Evolutionary conservation across 257 asterid species (phyloP), one percentile per base, ranked within the genome.

Genomic region (Gentiana dahurica): DNA sequence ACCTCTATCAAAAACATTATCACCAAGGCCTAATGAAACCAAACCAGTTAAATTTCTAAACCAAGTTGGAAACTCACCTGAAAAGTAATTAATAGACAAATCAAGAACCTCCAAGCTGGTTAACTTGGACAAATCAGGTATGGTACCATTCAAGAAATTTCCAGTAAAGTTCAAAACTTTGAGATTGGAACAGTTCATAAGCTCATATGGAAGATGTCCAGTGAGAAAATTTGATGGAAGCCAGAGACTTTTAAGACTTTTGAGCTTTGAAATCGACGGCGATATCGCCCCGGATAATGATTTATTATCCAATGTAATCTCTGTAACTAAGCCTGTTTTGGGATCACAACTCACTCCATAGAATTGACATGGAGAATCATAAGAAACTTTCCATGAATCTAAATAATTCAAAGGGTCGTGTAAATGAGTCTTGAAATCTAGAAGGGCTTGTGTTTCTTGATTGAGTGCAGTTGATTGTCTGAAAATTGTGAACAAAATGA

Each of bases 41-140:
- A 91, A 69, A 10, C 75, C 59, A 0, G 85, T 83, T 70, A 85
- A 68, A 62, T 77, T 81, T 49, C 82, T 86, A 15, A 81, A 78
- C 96, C 96, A 87, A 12, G 68, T 13, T 45, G 98, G 98, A 55
- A 91, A 85, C 0, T 64, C 49, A 61, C 98, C 98, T 0, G 88
- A 81, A 49, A 91, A 85, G 38, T 73, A 71, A 67, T 91, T 91
- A 39, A 76, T 70, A 0, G 95, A 85, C 69, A 91, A 41, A 70
- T 91, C 98, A 47, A 91, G 79, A 62, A 63, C 51, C 71, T 79
- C 86, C 74, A 91, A 60, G 59, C 72, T 77, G 0, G 57, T 68
- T 69, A 91, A 65, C 39, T 7, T 65, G 55, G 97, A 85, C 36
- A 87, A 67, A 57, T 87, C 83, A 51, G 94, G 97, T 15, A 91